phyloP scores from a whole-genome alignment of 2,329 filamentous ascomycete species.

The Beauveria sp. region DNA sequence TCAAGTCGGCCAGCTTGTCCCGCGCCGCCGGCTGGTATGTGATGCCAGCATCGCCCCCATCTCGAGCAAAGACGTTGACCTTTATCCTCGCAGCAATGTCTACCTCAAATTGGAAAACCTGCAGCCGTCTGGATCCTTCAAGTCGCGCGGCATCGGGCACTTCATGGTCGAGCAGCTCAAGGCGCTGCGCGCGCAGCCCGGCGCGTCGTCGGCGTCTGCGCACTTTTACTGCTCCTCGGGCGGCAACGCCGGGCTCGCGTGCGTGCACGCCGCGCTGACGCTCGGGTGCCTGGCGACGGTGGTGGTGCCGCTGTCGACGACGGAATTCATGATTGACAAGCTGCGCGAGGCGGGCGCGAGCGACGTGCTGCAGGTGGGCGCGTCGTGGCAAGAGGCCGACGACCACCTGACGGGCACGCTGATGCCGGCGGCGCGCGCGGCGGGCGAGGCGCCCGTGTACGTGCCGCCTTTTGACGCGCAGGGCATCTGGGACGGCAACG shows the following conservation, averaged over 20 bases:
- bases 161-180: conserved; percentile 47
- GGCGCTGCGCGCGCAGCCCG: conserved; percentile 16
- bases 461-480: conserved; percentile 60
- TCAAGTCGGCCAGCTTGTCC: conserved; percentile 57
- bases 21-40: conserved; percentile 59
- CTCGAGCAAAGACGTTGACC: not conserved
- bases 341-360: conserved; percentile 53
- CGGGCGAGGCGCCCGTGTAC: conserved; percentile 42
- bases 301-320: conserved; percentile 60
- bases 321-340: conserved; percentile 59
- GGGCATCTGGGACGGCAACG: conserved; percentile 59
- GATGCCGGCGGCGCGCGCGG: conserved; percentile 18
- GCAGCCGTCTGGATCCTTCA: conserved; percentile 79
- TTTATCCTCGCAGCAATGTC: conserved; percentile 47
- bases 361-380: conserved; percentile 58
- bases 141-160: conserved; percentile 69
- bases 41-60: not conserved
- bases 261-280: conserved; percentile 60
- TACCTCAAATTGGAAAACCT: conserved; percentile 77
- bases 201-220: conserved; percentile 6
- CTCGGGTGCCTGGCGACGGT: conserved; percentile 60
- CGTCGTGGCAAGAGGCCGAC: conserved; percentile 63
- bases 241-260: conserved; percentile 74
- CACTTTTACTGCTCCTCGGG: conserved; percentile 70
- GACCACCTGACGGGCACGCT: conserved; percentile 52